Conservation (phyloP, 2,329 filamentous ascomycete genomes). For the Diplodia sapinea region DNA sequence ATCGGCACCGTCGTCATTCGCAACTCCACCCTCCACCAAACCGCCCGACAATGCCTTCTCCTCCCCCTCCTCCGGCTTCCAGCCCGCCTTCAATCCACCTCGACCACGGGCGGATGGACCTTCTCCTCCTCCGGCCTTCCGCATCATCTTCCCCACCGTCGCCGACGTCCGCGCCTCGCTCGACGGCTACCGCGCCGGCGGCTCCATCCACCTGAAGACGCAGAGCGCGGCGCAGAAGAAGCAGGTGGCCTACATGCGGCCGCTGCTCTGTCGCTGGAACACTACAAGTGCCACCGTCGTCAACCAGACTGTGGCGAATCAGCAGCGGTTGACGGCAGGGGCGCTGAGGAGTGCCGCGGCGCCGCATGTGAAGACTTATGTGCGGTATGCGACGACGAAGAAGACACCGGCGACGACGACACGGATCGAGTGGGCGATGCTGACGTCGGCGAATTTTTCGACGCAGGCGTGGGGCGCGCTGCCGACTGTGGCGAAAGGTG, state of each 20-base stretch:
- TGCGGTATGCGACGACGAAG: conserved; percentile 53
- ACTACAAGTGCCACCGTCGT: not conserved
- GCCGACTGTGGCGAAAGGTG: conserved; percentile 32
- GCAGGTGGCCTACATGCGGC: conserved; percentile 74
- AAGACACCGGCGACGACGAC: conserved; percentile 39
- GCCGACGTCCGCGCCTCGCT: conserved; percentile 77
- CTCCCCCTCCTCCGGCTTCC: not conserved
- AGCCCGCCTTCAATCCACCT: conserved; percentile 1
- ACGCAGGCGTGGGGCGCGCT: conserved; percentile 86
- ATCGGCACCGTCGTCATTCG: not conserved
- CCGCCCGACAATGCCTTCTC: too few species aligned
- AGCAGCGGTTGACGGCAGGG: not conserved
- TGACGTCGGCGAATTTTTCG: conserved; percentile 90
- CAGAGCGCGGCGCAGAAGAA: conserved; percentile 72
- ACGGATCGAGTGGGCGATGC: conserved; percentile 79
- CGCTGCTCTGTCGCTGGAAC: conserved; percentile 76
- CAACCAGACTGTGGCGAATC: too few species aligned
- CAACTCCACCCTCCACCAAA: not conserved
- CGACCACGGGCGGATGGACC: not conserved
- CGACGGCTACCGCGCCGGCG: conserved; percentile 78
- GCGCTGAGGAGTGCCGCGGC: conserved; percentile 64
- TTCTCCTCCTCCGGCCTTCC: conserved; percentile 57
- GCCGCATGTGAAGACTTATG: conserved; percentile 90
- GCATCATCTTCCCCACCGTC: conserved; percentile 79
- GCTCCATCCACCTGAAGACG: conserved; percentile 81